Conservation (phyloP, 192 early-diverging fungal genomes). For the Coemansia sp. region DNA sequence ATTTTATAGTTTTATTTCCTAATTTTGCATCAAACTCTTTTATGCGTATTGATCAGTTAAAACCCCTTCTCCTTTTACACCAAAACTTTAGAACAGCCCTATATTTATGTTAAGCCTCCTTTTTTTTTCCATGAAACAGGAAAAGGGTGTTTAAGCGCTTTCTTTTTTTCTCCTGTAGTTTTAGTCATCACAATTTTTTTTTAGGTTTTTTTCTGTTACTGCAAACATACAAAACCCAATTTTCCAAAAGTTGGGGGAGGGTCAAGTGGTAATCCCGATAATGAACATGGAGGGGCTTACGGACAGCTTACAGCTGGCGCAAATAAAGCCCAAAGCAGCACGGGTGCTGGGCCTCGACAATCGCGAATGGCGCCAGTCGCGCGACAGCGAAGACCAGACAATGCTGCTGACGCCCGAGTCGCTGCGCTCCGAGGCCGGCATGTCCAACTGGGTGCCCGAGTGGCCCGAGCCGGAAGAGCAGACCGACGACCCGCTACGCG, state of each 20-base stretch:
- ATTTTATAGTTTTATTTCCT: too few relatives aligned
- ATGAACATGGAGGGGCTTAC: not conserved
- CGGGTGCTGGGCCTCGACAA: conserved; percentile 31
- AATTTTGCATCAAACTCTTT: too few relatives aligned
- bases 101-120: too few relatives aligned
- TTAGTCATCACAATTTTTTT: not conserved
- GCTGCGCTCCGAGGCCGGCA: conserved; percentile 7
- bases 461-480: conserved; percentile 39
- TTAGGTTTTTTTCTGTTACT: not conserved
- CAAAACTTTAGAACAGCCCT: too few relatives aligned
- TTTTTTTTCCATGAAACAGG: too few relatives aligned
- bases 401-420: conserved; percentile 18
- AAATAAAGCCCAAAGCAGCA: conserved; percentile 39
- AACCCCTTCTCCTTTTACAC: too few relatives aligned
- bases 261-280: too few relatives aligned
- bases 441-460: conserved; percentile 24
- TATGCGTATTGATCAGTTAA: too few relatives aligned
- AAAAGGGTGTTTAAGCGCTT: too few relatives aligned
- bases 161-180: too few relatives aligned
- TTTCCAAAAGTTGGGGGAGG: too few relatives aligned
- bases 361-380: not conserved
- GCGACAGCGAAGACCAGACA: not conserved
- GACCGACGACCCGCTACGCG: conserved; percentile 21
- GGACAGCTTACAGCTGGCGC: not conserved
- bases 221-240: too few relatives aligned